Percentiles rank a stretch among this genome's conserved stretches.
Evolutionary conservation across 176 grass and related monocot species (phyloP).

Genomic region (Carex pumila): DNA sequence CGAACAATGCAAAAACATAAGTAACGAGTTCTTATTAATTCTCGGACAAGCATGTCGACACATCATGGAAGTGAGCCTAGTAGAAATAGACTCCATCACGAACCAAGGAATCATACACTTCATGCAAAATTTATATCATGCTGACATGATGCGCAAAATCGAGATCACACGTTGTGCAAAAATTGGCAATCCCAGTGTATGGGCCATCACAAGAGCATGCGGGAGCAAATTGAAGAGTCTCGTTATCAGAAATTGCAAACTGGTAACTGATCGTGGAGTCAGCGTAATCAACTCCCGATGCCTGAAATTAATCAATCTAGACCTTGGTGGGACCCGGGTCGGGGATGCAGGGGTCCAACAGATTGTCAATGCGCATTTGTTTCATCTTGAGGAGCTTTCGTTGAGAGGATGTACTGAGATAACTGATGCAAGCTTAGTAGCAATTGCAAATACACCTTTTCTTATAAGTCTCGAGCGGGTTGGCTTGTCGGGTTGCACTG

Average conservation of each 20-base stretch:
- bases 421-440: background rate
- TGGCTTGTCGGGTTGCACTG: background rate
- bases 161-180: background rate
- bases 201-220: slow-evolving; percentile 17
- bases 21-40: background rate
- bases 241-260: background rate
- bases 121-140: background rate
- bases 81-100: background rate
- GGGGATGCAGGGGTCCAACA: background rate
- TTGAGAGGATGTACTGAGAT: background rate
- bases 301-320: background rate
- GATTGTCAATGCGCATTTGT: background rate
- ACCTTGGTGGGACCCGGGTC: background rate
- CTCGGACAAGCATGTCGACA: background rate
- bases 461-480: background rate
- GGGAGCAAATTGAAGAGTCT: background rate
- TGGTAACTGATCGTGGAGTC: background rate
- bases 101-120: background rate
- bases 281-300: background rate
- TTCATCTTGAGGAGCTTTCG: background rate
- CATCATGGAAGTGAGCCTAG: background rate
- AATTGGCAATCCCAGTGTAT: background rate
- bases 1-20: background rate
- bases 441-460: background rate
- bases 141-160: too few species aligned